Base-by-base conservation (phyloP, 1,284 basidiomycete species). In the Peniophora sp. region DNA sequence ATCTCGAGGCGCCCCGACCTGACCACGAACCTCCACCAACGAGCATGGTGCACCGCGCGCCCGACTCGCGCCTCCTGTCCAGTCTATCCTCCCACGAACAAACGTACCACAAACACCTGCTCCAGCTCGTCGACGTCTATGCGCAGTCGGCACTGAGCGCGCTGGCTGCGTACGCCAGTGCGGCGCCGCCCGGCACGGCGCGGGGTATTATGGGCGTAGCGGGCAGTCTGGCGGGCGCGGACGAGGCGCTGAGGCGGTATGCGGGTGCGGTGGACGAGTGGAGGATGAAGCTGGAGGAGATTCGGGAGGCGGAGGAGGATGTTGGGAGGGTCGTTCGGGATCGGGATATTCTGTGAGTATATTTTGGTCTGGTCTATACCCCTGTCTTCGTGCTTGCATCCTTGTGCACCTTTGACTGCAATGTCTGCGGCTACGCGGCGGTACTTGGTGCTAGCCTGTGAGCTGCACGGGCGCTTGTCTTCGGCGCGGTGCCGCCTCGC, bases 281-380 rank as follows among this genome's bases (percentile, higher is more conserved):
- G 80, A 73, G 79, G 43, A 76, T 77, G 36, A 71, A 78, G 56
- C 70, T 88, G 56, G 78, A 73, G 54, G 66, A 67, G 23, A 68
- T 88, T 54, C 68, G 68, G 59, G 61, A 64, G 22, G 58, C 69
- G 49, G 86, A 91, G 62, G 83, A 87, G 37, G 84, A 86, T 49
- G 76, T 89, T 3, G 73, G 70, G 15, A 81, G 77, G 55, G 72
- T 88, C 51, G 69, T 86, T 48, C 70, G 85, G 3, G 87, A 90
- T 64, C 68, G 85, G 36, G 87, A 90, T 57, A 89, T 90, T 55
- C 71, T 89, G 87, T 88, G 55, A 62, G 85, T 75, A 10, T 32
- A 32, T 36, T 50, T 37, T 37, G 20, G 10, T 37, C 27, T 12
- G 12, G 27, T 32, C 27, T 32, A 12, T 32, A 11, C 23, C 17